Evolutionary conservation across 2,329 filamentous ascomycete genomes (phyloP).

Genomic region (Botrytis aclada): DNA sequence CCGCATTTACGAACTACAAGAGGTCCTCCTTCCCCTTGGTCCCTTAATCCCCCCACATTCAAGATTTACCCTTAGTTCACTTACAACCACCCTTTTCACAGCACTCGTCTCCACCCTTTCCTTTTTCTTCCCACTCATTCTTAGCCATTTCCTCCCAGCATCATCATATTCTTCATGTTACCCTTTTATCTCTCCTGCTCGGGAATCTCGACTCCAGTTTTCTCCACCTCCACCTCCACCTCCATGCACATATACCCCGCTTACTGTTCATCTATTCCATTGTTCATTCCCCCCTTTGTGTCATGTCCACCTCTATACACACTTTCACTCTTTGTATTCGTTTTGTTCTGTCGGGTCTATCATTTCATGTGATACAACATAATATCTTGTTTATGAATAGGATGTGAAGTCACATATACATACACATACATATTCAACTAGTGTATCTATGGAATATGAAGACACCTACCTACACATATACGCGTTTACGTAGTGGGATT

Average conservation of each 20-base stretch:
- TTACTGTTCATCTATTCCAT: background rate
- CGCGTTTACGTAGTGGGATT: background rate
- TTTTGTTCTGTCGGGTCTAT: background rate
- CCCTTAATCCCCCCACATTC: background rate
- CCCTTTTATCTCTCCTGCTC: background rate
- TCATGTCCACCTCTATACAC: background rate
- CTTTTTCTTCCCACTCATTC: background rate
- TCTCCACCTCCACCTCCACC: background rate
- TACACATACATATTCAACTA: background rate
- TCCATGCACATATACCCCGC: background rate
- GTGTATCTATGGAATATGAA: too few species aligned
- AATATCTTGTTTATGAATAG: background rate
- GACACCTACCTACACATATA: too few species aligned
- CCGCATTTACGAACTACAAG: background rate
- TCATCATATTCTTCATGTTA: background rate
- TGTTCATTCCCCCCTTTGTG: background rate
- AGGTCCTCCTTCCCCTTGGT: background rate
- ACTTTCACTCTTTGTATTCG: background rate
- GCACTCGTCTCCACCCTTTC: background rate
- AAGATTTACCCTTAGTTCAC: background rate
- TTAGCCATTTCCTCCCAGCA: background rate
- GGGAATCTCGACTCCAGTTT: background rate
- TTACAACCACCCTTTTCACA: background rate
- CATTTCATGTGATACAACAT: accelerated
- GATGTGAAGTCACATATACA: background rate